Evolutionary conservation across 208 protist genomes (phyloP).

Genomic region (Leishmania tarentolae): DNA sequence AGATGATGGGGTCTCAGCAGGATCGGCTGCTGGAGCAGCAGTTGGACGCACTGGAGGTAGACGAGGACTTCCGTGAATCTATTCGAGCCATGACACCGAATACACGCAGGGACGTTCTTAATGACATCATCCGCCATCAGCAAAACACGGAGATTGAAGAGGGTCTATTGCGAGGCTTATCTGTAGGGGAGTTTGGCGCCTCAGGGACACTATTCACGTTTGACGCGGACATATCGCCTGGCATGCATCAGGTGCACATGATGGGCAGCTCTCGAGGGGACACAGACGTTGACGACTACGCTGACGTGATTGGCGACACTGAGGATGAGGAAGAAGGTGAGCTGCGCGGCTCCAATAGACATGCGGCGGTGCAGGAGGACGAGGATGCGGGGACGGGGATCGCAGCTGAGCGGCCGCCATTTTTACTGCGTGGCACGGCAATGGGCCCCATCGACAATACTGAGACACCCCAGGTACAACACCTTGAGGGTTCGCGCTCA

Average conservation of each 20-base stretch:
- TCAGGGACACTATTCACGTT: not conserved
- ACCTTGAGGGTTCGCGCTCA: not conserved
- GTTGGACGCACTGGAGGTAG: constrained; percentile 48
- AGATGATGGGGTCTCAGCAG: constrained; percentile 3
- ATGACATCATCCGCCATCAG: constrained; percentile 72
- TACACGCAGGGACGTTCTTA: constrained; percentile 68
- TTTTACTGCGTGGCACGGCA: not conserved
- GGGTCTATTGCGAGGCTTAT: constrained; percentile 5
- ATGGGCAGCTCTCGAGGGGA: not conserved
- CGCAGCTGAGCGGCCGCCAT: not conserved
- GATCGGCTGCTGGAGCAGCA: constrained; percentile 59
- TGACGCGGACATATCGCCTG: not conserved
- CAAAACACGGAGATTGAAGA: constrained; percentile 20
- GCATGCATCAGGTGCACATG: not conserved
- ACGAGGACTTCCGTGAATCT: constrained; percentile 70
- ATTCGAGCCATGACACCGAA: constrained; percentile 75
- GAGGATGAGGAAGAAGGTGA: constrained; percentile 19
- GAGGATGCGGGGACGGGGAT: constrained; percentile 11
- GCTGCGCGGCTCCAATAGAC: not conserved
- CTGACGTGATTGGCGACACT: constrained; percentile 5
- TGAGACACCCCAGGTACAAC: not conserved
- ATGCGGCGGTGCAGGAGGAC: constrained; percentile 8
- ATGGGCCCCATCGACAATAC: not conserved
- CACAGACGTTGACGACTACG: constrained; percentile 3
- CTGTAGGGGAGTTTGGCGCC: not conserved